phyloP scores from a whole-genome alignment of 2,329 filamentous ascomycete genomes.

The Penicillium sclerotigenum region DNA sequence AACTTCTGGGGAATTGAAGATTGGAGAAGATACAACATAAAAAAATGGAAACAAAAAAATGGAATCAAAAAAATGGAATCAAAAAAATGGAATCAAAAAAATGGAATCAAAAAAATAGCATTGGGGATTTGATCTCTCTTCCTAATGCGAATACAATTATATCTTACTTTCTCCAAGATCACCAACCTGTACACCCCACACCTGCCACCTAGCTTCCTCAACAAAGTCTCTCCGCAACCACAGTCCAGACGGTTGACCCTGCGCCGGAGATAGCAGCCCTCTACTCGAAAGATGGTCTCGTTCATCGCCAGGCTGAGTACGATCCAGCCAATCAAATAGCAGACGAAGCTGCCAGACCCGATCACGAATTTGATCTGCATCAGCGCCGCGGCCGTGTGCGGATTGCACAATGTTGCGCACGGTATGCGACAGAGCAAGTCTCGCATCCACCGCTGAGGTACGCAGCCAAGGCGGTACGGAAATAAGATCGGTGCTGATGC shows the following conservation, averaged over 20 bases:
- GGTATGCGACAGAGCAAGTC: constrained; percentile 62
- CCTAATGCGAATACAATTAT: not conserved
- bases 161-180: constrained; percentile 8
- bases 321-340: constrained; percentile 66
- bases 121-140: not conserved
- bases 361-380: constrained; percentile 51
- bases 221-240: constrained; percentile 42
- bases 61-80: too few relatives aligned
- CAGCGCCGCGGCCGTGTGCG: constrained; percentile 30
- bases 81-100: too few relatives aligned
- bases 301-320: constrained; percentile 15
- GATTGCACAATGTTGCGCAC: constrained; percentile 34
- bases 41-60: too few relatives aligned
- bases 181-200: constrained; percentile 41
- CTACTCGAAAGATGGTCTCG: not conserved
- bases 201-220: constrained; percentile 42
- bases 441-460: constrained; percentile 66
- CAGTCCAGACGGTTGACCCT: constrained; percentile 26
- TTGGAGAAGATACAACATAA: too few relatives aligned
- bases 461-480: constrained; percentile 51
- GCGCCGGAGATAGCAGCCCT: not conserved
- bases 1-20: not conserved
- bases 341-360: constrained; percentile 60
- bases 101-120: too few relatives aligned
- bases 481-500: constrained; percentile 38